Base-by-base conservation (phyloP, 495 filamentous ascomycete genomes). In the Neurospora sp. region DNA sequence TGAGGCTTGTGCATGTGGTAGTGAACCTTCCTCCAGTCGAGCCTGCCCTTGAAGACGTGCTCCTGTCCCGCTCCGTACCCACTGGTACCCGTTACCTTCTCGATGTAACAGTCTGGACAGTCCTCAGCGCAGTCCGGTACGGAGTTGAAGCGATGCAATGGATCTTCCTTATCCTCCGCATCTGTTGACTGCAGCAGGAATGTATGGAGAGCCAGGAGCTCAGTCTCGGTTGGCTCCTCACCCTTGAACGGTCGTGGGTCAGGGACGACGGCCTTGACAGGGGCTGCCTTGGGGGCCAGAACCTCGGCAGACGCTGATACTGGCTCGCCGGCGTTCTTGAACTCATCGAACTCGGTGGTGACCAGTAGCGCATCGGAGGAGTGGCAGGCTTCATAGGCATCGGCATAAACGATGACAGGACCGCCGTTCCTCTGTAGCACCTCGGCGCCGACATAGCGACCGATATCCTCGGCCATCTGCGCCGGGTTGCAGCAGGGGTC, bases 321-420 rank as follows among this genome's bases (percentile, higher is more conserved):
- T 3, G 54, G 54, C 54, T 37, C 54, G 12, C 27, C 54, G 10
- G 78, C 77, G 74, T 81, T 84, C 49, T 80, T 79, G 79, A 92
- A 92, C 72, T 90, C 88, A 69, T 91, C 87, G 80, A 88, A 91
- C 49, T 92, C 90, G 5, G 90, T 92, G 37, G 88, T 85, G 72
- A 92, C 85, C 60, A 91, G 78, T 18, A 90, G 75, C 18, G 89
- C 89, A 66, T 88, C 81, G 23, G 84, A 84, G 20, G 78, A 82
- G 9, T 75, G 73, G 74, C 87, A 90, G 3, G 90, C 90, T 39
- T 81, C 77, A 72, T 90, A 88, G 1, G 84, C 83, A 46, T 85
- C 80, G 5, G 74, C 79, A 41, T 86, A 83, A 11, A 86, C 81
- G 10, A 77, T 78, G 18, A 85, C 78, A 4, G 78, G 78, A 2